Percentiles rank a stretch among this genome's conserved stretches.
phyloP scores from a whole-genome alignment of 2,329 filamentous ascomycete genomes.

The Hypoxylon sp. region DNA sequence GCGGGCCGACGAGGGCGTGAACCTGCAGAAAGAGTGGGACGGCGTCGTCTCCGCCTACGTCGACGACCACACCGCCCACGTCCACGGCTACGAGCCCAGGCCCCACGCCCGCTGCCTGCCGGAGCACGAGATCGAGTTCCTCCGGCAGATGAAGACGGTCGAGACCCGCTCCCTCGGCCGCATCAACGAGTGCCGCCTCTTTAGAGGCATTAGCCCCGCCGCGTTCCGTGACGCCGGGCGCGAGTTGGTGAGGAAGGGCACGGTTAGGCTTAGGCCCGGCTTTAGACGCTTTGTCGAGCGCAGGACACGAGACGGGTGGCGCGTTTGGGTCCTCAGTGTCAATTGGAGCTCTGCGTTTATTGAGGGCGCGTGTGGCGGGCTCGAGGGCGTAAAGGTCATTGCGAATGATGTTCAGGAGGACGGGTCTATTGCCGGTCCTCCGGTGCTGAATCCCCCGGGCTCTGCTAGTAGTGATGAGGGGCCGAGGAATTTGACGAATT shows the following conservation, averaged over 20 bases:
- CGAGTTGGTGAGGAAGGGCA: slow-evolving; percentile 55
- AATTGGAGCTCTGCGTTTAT: slow-evolving; percentile 68
- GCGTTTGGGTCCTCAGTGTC: slow-evolving; percentile 64
- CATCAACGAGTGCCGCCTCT: slow-evolving; percentile 62
- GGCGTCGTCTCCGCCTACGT: slow-evolving; percentile 63
- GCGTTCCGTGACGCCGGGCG: slow-evolving; percentile 59
- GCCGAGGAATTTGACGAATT: slow-evolving; percentile 57
- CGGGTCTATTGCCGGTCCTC: slow-evolving; percentile 61
- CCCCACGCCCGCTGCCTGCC: slow-evolving; percentile 56
- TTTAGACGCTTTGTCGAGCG: slow-evolving; percentile 56
- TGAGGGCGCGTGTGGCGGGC: slow-evolving; percentile 59
- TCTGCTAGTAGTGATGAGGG: slow-evolving; percentile 40
- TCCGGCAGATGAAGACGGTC: slow-evolving; percentile 60
- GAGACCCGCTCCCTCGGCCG: slow-evolving; percentile 64
- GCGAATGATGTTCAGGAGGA: slow-evolving; percentile 61
- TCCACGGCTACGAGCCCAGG: slow-evolving; percentile 53
- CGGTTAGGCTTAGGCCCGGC: slow-evolving; percentile 58
- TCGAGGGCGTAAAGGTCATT: slow-evolving; percentile 56
- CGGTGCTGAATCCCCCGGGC: slow-evolving; percentile 45
- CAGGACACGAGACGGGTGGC: slow-evolving; percentile 53
- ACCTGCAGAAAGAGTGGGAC: slow-evolving; percentile 61
- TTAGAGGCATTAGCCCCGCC: slow-evolving; percentile 57
- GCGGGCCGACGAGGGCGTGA: slow-evolving; percentile 47
- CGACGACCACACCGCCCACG: slow-evolving; percentile 60
- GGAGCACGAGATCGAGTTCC: slow-evolving; percentile 60